phyloP scores from a whole-genome alignment of 106 monocot genomes.

The Agapanthus africanus region DNA sequence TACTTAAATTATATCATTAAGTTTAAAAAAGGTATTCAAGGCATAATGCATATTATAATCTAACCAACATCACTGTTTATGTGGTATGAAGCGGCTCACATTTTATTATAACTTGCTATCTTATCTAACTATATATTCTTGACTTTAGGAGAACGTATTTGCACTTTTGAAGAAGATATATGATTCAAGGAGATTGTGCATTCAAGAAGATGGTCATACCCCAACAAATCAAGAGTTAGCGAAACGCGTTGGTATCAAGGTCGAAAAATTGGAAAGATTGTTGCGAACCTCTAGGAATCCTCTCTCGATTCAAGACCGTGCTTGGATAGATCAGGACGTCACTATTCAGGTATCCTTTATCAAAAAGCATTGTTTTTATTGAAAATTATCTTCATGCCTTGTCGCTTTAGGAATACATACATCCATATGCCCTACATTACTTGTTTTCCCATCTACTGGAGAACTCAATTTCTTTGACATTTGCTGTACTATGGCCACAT shows the following conservation, averaged over 20 bases:
- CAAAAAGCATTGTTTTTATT: background rate
- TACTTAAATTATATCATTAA: too few relatives aligned
- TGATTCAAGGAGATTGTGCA: slow-evolving; percentile 35
- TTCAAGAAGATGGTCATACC: slow-evolving; percentile 41
- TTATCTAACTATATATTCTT: background rate
- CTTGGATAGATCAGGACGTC: slow-evolving; percentile 58
- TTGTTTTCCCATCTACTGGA: too few relatives aligned
- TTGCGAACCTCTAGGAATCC: slow-evolving; percentile 50
- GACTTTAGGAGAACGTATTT: slow-evolving; percentile 64
- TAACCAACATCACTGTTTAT: too few relatives aligned
- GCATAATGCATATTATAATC: too few relatives aligned
- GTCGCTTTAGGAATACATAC: too few relatives aligned
- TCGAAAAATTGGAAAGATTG: slow-evolving; percentile 42
- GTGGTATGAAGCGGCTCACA: too few relatives aligned
- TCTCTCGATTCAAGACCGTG: slow-evolving; percentile 51
- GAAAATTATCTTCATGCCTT: too few relatives aligned
- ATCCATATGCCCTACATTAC: too few relatives aligned
- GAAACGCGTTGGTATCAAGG: slow-evolving; percentile 52
- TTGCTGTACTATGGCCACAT: too few relatives aligned
- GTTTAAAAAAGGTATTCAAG: too few relatives aligned
- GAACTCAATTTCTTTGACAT: too few relatives aligned
- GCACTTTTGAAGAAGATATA: slow-evolving; percentile 62
- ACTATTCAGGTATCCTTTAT: slow-evolving; percentile 58
- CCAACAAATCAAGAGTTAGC: slow-evolving; percentile 73
- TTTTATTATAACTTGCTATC: too few relatives aligned